Conservation (phyloP, 371 early-diverging fungal species). For the Mucor racemosus region DNA sequence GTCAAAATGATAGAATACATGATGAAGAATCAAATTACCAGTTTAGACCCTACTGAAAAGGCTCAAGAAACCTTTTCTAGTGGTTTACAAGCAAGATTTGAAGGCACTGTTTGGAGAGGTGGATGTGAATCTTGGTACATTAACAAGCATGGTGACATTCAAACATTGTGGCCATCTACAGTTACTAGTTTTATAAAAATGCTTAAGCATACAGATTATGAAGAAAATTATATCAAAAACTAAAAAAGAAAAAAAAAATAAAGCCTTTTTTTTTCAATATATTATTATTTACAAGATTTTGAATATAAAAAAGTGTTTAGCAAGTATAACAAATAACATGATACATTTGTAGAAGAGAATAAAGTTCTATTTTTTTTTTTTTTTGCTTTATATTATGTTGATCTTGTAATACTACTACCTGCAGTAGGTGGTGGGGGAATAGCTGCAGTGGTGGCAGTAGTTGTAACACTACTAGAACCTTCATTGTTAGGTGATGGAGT, state of each 20-base stretch:
- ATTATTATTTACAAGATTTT: background rate
- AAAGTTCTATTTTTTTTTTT: too few relatives aligned
- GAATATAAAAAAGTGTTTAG: too few relatives aligned
- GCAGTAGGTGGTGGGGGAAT: constrained; percentile 5
- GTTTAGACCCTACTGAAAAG: constrained; percentile 19
- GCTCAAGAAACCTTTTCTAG: constrained; percentile 20
- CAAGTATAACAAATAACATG: too few relatives aligned
- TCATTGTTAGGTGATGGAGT: constrained; percentile 38
- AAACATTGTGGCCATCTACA: constrained; percentile 14
- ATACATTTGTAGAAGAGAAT: too few relatives aligned
- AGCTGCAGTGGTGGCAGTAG: background rate
- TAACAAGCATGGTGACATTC: constrained; percentile 15
- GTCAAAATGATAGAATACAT: constrained; percentile 21
- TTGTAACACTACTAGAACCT: constrained; percentile 9
- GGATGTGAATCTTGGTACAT: constrained; percentile 32
- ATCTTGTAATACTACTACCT: background rate
- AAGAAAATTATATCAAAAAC: constrained; percentile 1
- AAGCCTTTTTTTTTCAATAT: background rate
- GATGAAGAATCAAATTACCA: constrained; percentile 16
- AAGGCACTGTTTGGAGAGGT: constrained; percentile 25
- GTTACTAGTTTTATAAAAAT: constrained; percentile 1
- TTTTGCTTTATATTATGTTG: too few relatives aligned
- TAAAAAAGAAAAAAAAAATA: too few relatives aligned
- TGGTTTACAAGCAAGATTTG: constrained; percentile 12
- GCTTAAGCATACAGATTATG: constrained; percentile 6